Percentiles rank a stretch among this genome's conserved stretches.
phyloP scores from a whole-genome alignment of 2,329 filamentous ascomycete species.

The Cordyceps javanica region DNA sequence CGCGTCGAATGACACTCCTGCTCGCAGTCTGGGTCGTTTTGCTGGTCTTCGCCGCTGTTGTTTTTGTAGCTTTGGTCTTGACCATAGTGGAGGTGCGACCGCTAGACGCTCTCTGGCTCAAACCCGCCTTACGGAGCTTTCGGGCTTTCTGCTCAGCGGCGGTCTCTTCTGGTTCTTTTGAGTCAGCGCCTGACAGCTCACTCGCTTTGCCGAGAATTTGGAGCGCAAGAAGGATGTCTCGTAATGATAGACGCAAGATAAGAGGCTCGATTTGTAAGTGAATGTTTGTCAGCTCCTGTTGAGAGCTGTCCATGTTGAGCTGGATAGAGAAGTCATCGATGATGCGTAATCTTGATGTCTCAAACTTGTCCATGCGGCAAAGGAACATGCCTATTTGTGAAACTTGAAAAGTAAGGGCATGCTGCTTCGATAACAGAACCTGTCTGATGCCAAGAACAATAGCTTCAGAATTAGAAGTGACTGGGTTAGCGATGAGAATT shows the following conservation, averaged over 20 bases:
- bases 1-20: constrained; percentile 36
- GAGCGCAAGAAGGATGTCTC: constrained; percentile 88
- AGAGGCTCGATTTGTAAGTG: constrained; percentile 85
- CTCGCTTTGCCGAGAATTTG: constrained; percentile 90
- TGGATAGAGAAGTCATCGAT: constrained; percentile 95
- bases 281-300: constrained; percentile 64
- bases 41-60: constrained; percentile 25
- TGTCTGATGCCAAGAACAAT: constrained; percentile 95
- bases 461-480: constrained; percentile 84
- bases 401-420: constrained; percentile 87
- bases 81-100: constrained; percentile 49
- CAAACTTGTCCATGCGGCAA: constrained; percentile 96
- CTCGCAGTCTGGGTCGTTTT: constrained; percentile 10
- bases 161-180: constrained; percentile 33
- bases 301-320: constrained; percentile 72
- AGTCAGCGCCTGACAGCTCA: constrained; percentile 68
- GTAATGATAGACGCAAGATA: constrained; percentile 80
- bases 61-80: constrained; percentile 35
- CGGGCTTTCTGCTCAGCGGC: constrained; percentile 49
- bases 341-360: constrained; percentile 82
- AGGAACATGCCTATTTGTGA: constrained; percentile 96
- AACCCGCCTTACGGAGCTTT: constrained; percentile 42
- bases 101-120: constrained; percentile 53
- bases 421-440: constrained; percentile 85
- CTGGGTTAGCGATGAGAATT: constrained; percentile 91